Conservation (phyloP, 2,329 filamentous ascomycete species). For the Aspergillus tamarii region DNA sequence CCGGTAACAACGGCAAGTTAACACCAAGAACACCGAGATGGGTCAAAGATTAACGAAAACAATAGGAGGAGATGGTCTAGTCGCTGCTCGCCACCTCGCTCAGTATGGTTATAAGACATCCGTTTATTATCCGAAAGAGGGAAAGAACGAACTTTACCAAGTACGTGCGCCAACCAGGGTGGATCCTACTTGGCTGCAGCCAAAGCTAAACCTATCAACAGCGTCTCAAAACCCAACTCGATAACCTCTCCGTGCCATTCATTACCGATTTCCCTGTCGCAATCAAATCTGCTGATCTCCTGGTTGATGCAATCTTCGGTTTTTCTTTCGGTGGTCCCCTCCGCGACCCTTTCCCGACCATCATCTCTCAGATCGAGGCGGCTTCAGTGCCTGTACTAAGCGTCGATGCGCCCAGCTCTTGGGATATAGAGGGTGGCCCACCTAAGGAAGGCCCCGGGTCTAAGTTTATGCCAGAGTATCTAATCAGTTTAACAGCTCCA, state of each 20-base stretch:
- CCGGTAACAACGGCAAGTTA: constrained; percentile 65
- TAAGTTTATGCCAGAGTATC: constrained; percentile 75
- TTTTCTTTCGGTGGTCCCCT: constrained; percentile 94
- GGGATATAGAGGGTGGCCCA: constrained; percentile 88
- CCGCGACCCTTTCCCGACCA: constrained; percentile 83
- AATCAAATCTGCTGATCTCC: constrained; percentile 70
- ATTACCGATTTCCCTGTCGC: constrained; percentile 71
- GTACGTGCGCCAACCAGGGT: constrained; percentile 47
- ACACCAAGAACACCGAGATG: not conserved
- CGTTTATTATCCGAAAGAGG: constrained; percentile 90
- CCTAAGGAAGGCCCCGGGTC: constrained; percentile 76
- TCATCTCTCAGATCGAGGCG: constrained; percentile 76
- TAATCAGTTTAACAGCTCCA: constrained; percentile 89
- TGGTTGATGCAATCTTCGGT: constrained; percentile 93
- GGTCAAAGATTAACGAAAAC: not conserved
- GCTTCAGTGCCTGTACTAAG: constrained; percentile 78
- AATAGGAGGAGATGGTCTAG: constrained; percentile 86
- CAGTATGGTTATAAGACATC: constrained; percentile 90
- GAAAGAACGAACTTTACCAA: constrained; percentile 87
- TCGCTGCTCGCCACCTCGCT: constrained; percentile 86
- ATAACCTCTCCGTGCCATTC: constrained; percentile 81
- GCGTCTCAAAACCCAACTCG: constrained; percentile 82
- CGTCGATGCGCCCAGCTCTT: constrained; percentile 91
- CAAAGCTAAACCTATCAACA: constrained; percentile 37
- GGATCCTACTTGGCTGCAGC: not conserved